A percentile compares a stretch with the other conserved stretches of the same genome.
Conservation (phyloP, 1,284 basidiomycete species). For the Retiboletus fuscus region DNA sequence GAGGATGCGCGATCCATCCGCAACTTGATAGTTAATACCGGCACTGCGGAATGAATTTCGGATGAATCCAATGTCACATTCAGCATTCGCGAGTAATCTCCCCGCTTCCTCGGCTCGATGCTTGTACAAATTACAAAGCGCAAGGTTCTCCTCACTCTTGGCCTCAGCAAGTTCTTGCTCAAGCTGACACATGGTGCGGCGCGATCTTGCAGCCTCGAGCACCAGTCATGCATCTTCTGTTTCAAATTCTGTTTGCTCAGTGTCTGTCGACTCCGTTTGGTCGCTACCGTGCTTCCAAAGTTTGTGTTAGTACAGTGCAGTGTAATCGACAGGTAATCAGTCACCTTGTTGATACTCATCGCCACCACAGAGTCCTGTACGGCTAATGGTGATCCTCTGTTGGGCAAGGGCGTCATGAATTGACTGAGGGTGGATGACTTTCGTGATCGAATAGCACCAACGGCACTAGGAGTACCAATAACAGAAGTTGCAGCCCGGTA, state of each 20-base stretch:
- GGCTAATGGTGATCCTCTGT: background rate
- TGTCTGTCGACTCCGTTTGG: background rate
- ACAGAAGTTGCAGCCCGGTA: too few relatives aligned
- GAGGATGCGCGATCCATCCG: too few relatives aligned
- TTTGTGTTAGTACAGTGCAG: background rate
- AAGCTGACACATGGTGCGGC: background rate
- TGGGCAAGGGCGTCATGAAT: background rate
- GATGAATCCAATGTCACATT: too few relatives aligned
- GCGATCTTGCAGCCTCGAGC: background rate
- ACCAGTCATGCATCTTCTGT: background rate
- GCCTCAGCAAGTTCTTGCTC: background rate
- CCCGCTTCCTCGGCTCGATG: background rate
- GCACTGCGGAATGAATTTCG: slow-evolving; percentile 14
- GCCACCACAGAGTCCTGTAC: background rate
- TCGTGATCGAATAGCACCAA: background rate
- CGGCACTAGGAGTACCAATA: background rate
- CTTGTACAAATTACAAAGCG: background rate
- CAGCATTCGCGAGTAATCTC: too few relatives aligned
- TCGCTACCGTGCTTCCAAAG: background rate
- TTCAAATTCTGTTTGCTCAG: background rate
- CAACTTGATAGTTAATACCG: slow-evolving; percentile 17
- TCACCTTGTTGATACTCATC: background rate
- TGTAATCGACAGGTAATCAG: background rate
- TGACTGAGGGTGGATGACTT: background rate
- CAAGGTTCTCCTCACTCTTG: background rate